Conservation (phyloP, 768 basidiomycete genomes). For the Sporobolomyces phaffii region DNA sequence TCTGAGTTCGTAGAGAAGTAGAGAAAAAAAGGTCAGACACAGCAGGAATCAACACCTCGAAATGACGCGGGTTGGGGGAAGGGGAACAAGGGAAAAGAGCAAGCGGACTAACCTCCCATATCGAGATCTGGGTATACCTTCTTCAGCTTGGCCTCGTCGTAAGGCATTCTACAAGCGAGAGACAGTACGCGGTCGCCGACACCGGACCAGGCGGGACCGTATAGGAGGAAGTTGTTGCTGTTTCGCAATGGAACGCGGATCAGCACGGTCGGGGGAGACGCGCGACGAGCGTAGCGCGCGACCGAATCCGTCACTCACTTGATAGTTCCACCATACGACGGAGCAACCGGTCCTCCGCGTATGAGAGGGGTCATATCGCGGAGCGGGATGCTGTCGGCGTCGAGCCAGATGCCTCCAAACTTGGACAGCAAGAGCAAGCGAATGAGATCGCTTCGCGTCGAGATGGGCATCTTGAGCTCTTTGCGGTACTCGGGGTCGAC, state of each 20-base stretch:
- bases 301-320: slow-evolving; percentile 1
- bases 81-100: neutral
- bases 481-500: neutral
- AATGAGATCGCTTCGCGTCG: slow-evolving; percentile 8
- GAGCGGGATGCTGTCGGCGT: slow-evolving; percentile 4
- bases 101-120: neutral
- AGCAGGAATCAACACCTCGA: no score
- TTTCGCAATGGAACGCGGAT: neutral
- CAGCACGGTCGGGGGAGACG: neutral
- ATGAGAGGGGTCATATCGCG: slow-evolving; percentile 21
- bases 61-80: neutral
- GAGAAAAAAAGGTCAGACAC: no score
- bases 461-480: slow-evolving; percentile 1
- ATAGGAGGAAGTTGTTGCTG: slow-evolving; percentile 10
- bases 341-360: slow-evolving; percentile 7
- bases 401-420: slow-evolving; percentile 27
- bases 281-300: no score
- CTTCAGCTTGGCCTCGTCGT: neutral
- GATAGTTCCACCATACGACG: neutral
- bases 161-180: neutral
- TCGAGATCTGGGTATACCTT: neutral
- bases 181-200: slow-evolving; percentile 1
- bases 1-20: neutral
- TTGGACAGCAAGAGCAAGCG: neutral
- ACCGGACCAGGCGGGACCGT: slow-evolving; percentile 9